Percentiles rank a stretch among this genome's conserved stretches.
Evolutionary conservation across 345 rosid genomes (phyloP).

Genomic region (Excoecaria agallocha): DNA sequence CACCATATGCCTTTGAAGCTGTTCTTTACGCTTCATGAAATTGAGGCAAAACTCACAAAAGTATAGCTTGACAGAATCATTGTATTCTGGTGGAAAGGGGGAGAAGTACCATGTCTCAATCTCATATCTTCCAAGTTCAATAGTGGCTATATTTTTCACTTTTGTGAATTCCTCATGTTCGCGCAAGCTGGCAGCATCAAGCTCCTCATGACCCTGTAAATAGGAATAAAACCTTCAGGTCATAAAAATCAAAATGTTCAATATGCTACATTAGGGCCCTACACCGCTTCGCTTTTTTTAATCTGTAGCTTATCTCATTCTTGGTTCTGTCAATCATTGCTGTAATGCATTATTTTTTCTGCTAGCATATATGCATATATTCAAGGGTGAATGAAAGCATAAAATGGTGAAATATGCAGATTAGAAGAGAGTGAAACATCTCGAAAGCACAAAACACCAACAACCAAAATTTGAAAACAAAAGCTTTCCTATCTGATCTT

Average conservation of each 20-base stretch:
- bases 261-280: neutral
- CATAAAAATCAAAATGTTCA: neutral
- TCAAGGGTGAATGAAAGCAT: neutral
- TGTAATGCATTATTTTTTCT: neutral
- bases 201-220: constrained; percentile 93
- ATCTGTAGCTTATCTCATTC: neutral
- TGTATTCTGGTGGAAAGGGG: constrained; percentile 97
- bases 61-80: constrained; percentile 86
- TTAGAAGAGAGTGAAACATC: too few species aligned
- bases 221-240: constrained; percentile 10
- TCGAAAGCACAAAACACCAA: too few species aligned
- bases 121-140: constrained; percentile 98
- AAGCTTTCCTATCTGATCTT: too few species aligned
- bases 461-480: too few species aligned
- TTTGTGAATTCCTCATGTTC: constrained; percentile 99
- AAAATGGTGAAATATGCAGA: too few species aligned
- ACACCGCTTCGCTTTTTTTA: neutral
- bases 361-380: neutral
- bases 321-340: neutral
- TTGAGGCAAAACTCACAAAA: constrained; percentile 99
- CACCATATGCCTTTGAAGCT: constrained; percentile 99
- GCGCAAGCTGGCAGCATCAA: constrained; percentile 98
- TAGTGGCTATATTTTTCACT: constrained; percentile 95
- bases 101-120: constrained; percentile 99
- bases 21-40: constrained; percentile 98